These are phyloP conservation scores for Coemansia sp. DNA, from an alignment of 192 early-diverging fungal species.

Conservation along the genomic window DNA sequence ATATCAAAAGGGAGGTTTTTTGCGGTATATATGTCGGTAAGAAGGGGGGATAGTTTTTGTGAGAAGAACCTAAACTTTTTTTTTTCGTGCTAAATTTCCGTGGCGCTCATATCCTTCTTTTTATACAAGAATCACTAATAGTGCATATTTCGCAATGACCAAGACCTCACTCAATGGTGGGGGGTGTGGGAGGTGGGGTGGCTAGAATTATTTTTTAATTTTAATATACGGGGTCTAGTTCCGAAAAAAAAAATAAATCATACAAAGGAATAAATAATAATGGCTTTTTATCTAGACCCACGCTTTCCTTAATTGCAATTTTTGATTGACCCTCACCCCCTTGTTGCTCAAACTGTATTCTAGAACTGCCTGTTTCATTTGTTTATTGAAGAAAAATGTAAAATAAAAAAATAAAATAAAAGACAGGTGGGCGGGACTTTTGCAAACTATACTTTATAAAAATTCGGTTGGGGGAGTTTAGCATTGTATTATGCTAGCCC, in stretches of 20 bases:
- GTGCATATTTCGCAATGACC: not conserved
- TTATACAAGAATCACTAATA: not conserved
- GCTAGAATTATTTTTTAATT: not conserved
- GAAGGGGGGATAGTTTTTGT: no score
- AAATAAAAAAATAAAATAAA: no score
- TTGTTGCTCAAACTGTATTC: not conserved
- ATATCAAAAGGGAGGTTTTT: not conserved
- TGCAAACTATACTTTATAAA: no score
- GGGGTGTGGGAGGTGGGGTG: not conserved
- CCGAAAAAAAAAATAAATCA: no score
- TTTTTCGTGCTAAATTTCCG: not conserved
- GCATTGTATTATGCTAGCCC: not conserved
- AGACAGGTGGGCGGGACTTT: no score
- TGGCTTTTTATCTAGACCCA: not conserved
- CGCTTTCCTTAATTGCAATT: not conserved
- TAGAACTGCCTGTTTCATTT: not conserved
- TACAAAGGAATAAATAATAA: no score
- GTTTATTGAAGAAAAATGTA: not conserved
- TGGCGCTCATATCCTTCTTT: not conserved
- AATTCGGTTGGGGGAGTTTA: not conserved
- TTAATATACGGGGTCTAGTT: not conserved
- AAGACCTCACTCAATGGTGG: not conserved
- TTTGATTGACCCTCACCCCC: not conserved
- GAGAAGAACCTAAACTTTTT: not conserved
- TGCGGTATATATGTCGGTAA: not conserved